Conservation (phyloP, 768 basidiomycete species). For the Symmetrospora coprosmae region DNA sequence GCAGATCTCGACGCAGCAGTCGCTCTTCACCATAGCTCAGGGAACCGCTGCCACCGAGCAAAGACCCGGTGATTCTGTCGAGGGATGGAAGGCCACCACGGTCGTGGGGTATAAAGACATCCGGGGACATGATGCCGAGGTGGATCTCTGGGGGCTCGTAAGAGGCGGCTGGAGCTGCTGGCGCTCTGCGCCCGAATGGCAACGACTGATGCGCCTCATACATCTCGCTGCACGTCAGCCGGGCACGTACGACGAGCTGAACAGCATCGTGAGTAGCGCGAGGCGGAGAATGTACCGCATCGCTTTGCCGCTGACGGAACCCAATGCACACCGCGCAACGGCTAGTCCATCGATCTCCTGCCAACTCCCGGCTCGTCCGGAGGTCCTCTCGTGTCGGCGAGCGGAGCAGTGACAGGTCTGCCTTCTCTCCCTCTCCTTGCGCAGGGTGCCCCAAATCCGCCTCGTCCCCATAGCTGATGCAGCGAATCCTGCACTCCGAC, state of each 20-base stretch:
- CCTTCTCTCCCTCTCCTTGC: too few relatives aligned
- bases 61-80: too few relatives aligned
- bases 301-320: background rate
- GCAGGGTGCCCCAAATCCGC: too few relatives aligned
- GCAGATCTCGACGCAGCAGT: background rate
- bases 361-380: conserved; percentile 15
- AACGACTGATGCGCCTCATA: too few relatives aligned
- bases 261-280: conserved; percentile 1
- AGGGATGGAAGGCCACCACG: conserved; percentile 2
- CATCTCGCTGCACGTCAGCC: background rate
- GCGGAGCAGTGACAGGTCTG: conserved; percentile 21
- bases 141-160: too few relatives aligned
- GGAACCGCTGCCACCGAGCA: too few relatives aligned
- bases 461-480: too few relatives aligned
- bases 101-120: conserved; percentile 15
- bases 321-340: background rate
- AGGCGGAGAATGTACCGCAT: too few relatives aligned
- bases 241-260: conserved; percentile 20
- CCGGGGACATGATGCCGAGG: conserved; percentile 16
- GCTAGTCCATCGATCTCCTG: conserved; percentile 13
- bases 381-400: conserved; percentile 3
- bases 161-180: too few relatives aligned
- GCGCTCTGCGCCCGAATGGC: too few relatives aligned
- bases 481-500: too few relatives aligned
- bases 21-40: background rate